A percentile compares a stretch with the other conserved stretches of the same genome.
phyloP scores from a whole-genome alignment of 352 stramenopile species.

The Pythium biforme region DNA sequence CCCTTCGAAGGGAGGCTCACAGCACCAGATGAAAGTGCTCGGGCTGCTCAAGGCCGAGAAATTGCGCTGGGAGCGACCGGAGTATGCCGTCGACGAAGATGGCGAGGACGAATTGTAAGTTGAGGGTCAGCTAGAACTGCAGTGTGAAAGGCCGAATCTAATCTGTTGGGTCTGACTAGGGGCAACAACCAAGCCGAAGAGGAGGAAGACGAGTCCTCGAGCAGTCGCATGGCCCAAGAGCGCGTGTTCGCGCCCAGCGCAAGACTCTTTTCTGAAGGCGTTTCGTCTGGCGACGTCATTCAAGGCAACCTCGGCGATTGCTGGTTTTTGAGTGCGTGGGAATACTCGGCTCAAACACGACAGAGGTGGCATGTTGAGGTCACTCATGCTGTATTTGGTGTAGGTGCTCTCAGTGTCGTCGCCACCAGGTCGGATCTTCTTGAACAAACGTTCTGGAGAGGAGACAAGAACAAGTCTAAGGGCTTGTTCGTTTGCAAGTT shows the following conservation, averaged over 20 bases:
- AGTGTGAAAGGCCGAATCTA: not conserved
- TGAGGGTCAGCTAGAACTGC: not conserved
- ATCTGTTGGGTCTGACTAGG: not conserved
- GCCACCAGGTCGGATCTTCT: conserved; percentile 80
- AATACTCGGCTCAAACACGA: too few species aligned
- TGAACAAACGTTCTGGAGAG: conserved; percentile 77
- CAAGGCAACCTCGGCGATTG: conserved; percentile 91
- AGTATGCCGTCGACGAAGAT: conserved; percentile 48
- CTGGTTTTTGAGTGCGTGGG: conserved; percentile 90
- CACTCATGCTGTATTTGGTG: not conserved
- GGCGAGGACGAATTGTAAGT: conserved; percentile 22
- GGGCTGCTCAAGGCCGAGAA: conserved; percentile 72
- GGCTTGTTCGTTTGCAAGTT: conserved; percentile 90
- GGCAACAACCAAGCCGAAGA: conserved; percentile 33
- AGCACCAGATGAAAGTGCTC: conserved; percentile 74
- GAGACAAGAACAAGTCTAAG: conserved; percentile 67
- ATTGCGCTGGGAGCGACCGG: conserved; percentile 73
- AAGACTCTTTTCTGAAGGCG: conserved; percentile 72
- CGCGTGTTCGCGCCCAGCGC: conserved; percentile 61
- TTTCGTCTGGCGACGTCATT: conserved; percentile 82
- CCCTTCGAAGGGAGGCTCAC: conserved; percentile 67
- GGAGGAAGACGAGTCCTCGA: conserved; percentile 27
- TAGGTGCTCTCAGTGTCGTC: conserved; percentile 86
- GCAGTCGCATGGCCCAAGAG: conserved; percentile 28
- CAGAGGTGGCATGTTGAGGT: not conserved